Evolutionary conservation across 257 asterid species (phyloP), one percentile per base, ranked within the genome.

Genomic region (Eucommia ulmoides): DNA sequence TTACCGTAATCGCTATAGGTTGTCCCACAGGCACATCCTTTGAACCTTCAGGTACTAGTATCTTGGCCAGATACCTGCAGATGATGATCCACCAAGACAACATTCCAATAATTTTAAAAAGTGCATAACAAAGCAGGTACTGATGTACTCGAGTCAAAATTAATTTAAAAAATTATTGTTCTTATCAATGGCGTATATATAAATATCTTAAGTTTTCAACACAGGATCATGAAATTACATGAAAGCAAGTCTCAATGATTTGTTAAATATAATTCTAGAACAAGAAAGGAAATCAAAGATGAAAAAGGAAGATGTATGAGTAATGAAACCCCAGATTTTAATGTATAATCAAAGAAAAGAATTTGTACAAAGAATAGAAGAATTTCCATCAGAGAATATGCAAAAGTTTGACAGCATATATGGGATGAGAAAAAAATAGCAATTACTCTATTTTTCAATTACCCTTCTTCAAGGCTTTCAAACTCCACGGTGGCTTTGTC

Each of bases 401-500:
- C n/a, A n/a, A n/a, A n/a, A n/a, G n/a, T n/a, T n/a, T n/a, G n/a
- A n/a, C n/a, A n/a, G n/a, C n/a, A n/a, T n/a, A n/a, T n/a, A n/a
- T n/a, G n/a, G n/a, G n/a, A n/a, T n/a, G n/a, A n/a, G n/a, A n/a
- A n/a, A n/a, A n/a, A n/a, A n/a, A n/a, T n/a, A n/a, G n/a, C n/a
- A n/a, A n/a, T n/a, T n/a, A n/a, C n/a, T n/a, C n/a, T n/a, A n/a
- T n/a, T n/a, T n/a, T n/a, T n/a, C n/a, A 53, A 49, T 48, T 79
- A 91, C 99, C 99, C 95, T 68, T 91, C 99, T 66, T 91, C 99
- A 33, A 83, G 95, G 67, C 84, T 58, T 69, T 91, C 99, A 73
- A 77, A 81, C 70, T 91, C 99, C 58, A 91, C 74, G 15, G 99
- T 91, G 60, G 99, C 99, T 72, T 91, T 91, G 74, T 91, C 99